Evolutionary conservation across 2,329 filamentous ascomycete genomes (phyloP).

Genomic region (Tolypocladium cylindrosporum): DNA sequence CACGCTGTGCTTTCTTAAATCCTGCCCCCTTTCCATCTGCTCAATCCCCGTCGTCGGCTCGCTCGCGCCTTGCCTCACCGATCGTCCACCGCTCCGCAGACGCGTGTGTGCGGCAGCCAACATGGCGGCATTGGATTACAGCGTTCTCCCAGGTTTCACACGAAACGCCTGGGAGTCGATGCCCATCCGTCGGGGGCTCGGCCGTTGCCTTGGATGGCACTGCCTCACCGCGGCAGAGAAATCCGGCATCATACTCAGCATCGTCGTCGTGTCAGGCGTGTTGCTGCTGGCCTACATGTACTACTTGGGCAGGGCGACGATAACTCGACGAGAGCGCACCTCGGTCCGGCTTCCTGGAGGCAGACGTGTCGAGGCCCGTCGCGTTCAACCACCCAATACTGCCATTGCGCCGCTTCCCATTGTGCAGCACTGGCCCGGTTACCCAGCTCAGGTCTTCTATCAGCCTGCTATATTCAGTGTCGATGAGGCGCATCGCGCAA

Average conservation of each 20-base stretch:
- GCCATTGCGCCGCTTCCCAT: slow-evolving; percentile 1
- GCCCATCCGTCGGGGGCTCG: background rate
- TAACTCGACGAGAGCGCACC: slow-evolving; percentile 1
- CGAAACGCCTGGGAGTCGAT: background rate
- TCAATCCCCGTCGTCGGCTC: background rate
- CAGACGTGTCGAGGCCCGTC: slow-evolving; percentile 1
- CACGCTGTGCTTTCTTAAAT: background rate
- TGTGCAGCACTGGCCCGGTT: background rate
- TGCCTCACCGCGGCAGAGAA: slow-evolving; percentile 27
- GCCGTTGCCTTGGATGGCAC: slow-evolving; percentile 23
- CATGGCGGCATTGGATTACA: background rate
- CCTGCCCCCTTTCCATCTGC: background rate
- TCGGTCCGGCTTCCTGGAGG: slow-evolving; percentile 5
- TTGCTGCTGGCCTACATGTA: slow-evolving; percentile 23
- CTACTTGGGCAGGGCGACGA: slow-evolving; percentile 17
- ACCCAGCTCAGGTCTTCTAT: slow-evolving; percentile 1
- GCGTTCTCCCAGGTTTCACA: background rate
- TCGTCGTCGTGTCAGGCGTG: slow-evolving; percentile 16
- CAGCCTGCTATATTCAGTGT: slow-evolving; percentile 2
- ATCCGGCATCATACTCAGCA: slow-evolving; percentile 28
- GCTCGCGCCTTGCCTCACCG: background rate
- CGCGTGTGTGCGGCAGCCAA: background rate
- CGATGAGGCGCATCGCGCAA: background rate
- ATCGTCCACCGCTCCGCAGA: background rate
- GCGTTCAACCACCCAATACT: background rate